Conservation (phyloP, 306 rosid genomes). For the Malus fusca region DNA sequence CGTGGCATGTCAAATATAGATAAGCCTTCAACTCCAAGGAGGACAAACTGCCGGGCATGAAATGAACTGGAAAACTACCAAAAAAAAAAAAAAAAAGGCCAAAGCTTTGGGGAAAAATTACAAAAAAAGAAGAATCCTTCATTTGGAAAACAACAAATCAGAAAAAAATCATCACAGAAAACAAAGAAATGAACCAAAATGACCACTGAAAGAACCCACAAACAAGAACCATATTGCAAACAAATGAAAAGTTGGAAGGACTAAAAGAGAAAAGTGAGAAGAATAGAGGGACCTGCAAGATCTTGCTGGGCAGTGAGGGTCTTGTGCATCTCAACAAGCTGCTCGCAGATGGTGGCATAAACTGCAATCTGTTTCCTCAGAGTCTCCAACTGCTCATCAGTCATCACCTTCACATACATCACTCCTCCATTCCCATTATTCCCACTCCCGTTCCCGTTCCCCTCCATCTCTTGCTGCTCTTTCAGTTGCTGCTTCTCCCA, state of each 20-base stretch:
- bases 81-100: neutral
- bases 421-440: constrained; percentile 28
- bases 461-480: constrained; percentile 22
- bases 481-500: constrained; percentile 52
- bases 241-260: neutral
- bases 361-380: constrained; percentile 77
- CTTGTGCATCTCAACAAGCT: constrained; percentile 78
- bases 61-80: neutral
- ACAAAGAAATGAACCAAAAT: neutral
- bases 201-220: neutral
- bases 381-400: constrained; percentile 90
- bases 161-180: neutral
- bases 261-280: constrained; percentile 5
- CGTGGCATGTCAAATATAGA: neutral
- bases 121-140: neutral
- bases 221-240: neutral
- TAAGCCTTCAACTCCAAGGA: neutral
- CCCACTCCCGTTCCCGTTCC: constrained; percentile 18
- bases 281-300: constrained; percentile 53
- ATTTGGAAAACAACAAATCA: neutral
- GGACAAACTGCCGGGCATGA: neutral
- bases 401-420: constrained; percentile 83
- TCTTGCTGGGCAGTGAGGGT: constrained; percentile 72
- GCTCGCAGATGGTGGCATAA: constrained; percentile 74
- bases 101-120: neutral